Conservation (phyloP, 257 asterid species). For the Lycium ferocissimum region DNA sequence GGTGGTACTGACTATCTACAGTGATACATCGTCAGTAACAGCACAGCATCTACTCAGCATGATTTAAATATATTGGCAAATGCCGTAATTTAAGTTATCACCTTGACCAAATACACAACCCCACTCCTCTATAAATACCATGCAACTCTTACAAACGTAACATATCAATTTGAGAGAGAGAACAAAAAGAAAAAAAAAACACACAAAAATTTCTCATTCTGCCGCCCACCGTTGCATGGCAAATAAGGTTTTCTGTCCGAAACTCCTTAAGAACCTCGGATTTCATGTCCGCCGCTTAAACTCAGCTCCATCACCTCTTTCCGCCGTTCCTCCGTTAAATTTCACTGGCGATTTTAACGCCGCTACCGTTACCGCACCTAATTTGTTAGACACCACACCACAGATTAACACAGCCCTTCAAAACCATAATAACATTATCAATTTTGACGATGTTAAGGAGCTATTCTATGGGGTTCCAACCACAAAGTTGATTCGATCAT, state of each 20-base stretch:
- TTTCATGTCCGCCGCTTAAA: conserved; percentile 41
- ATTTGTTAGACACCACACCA: not conserved
- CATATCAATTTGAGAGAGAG: not conserved
- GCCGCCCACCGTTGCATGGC: conserved; percentile 32
- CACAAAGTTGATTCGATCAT: conserved; percentile 53
- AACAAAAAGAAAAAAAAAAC: not conserved
- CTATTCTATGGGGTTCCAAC: conserved; percentile 60
- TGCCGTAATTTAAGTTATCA: conserved; percentile 2
- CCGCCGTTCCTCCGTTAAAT: conserved; percentile 39
- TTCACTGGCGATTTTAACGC: conserved; percentile 24
- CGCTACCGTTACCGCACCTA: conserved; percentile 2
- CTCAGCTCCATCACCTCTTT: conserved; percentile 46
- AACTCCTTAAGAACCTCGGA: conserved; percentile 22
- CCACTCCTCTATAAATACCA: conserved; percentile 5
- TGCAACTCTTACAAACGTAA: not conserved
- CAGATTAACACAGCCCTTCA: not conserved
- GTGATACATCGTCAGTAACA: conserved; percentile 29
- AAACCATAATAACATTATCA: not conserved
- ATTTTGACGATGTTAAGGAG: conserved; percentile 47
- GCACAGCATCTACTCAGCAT: conserved; percentile 31
- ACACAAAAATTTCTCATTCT: not conserved
- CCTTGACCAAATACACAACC: not conserved
- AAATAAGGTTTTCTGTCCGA: conserved; percentile 28
- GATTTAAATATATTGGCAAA: not conserved
- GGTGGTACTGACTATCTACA: conserved; percentile 17